Conservation (phyloP, 2,329 filamentous ascomycete genomes). For the Ceratocystiopsis brevicomis region DNA sequence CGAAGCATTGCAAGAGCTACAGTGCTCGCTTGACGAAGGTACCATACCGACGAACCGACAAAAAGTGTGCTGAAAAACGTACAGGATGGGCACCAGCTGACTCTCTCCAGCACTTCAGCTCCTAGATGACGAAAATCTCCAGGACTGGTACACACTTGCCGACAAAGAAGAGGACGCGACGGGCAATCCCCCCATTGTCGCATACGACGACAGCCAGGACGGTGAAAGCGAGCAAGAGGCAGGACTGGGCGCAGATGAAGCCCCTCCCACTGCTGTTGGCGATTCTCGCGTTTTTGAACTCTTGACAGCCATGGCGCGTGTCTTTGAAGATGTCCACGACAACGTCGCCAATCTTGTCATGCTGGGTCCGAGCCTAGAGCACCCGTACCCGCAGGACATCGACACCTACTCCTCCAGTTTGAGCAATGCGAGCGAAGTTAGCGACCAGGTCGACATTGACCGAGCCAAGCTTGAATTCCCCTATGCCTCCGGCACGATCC, state of each 20-base stretch:
- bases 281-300: background rate
- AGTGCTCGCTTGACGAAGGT: conserved; percentile 7
- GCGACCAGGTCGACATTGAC: conserved; percentile 6
- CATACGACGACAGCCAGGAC: background rate
- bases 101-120: conserved; percentile 1
- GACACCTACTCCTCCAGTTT: conserved; percentile 5
- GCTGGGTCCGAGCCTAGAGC: conserved; percentile 7
- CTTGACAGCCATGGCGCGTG: background rate
- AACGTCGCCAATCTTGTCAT: conserved; percentile 4
- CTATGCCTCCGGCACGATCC: conserved; percentile 5
- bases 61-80: background rate
- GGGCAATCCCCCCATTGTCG: too few relatives aligned
- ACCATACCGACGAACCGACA: background rate
- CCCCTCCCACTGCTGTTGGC: background rate
- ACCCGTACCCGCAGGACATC: conserved; percentile 7
- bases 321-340: conserved; percentile 2
- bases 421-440: conserved; percentile 5
- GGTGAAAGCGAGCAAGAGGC: background rate
- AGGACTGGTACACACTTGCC: background rate
- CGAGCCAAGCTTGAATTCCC: conserved; percentile 6
- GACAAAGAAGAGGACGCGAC: too few relatives aligned
- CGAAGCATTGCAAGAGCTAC: conserved; percentile 2
- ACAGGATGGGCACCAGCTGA: background rate
- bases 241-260: background rate
- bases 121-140: conserved; percentile 1